Evolutionary conservation across 2,329 filamentous ascomycete species (phyloP), one percentile per base, ranked within the genome.

Genomic region (Rasamsonia emersonii): DNA sequence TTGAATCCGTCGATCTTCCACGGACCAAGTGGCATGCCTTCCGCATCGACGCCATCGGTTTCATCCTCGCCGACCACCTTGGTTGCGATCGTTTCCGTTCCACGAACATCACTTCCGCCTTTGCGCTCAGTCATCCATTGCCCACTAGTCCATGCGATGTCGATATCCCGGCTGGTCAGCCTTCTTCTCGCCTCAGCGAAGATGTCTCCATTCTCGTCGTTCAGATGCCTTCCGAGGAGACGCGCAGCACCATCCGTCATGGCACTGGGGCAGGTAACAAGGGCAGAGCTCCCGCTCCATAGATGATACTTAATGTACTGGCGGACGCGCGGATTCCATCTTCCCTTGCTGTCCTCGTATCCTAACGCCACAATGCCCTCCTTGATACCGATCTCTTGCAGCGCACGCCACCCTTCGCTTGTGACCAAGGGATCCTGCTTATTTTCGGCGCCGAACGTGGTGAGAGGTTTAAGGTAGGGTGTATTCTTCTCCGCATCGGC

Each of bases 71-170:
- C 36, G 7, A 45, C 45, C n/a, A 60, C 45, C 32, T 44, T 54
- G 17, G 30, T 20, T 3, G 77, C 77, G 4, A 71, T 55, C 0
- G 79, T 84, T 53, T 85, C 79, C 0, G 76, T 82, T 21, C 70
- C 66, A 3, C 74, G 75, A 1, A 84, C 77, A 45, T 85, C 80
- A 40, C 76, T 81, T 0, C 79, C 80, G 2, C 79, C 79, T 0
- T 68, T 66, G 2, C 79, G 66, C 44, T 84, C 79, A 0, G 80
- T 85, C 80, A 85, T 84, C 80, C 81, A 85, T 50, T 85, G 80
- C 0, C 79, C 79, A 24, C 73, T 80, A 0, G 79, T 85, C 80
- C 79, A 85, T 0, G 73, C 71, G 11, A 55, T 42, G 0, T 45
- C 33, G 0, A 64, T 58, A 32, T 79, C 65, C 4, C 70, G 61